These are phyloP conservation scores for Guadua angustifolia DNA, from an alignment of 176 grass and related monocot species.

Conservation along the genomic window DNA sequence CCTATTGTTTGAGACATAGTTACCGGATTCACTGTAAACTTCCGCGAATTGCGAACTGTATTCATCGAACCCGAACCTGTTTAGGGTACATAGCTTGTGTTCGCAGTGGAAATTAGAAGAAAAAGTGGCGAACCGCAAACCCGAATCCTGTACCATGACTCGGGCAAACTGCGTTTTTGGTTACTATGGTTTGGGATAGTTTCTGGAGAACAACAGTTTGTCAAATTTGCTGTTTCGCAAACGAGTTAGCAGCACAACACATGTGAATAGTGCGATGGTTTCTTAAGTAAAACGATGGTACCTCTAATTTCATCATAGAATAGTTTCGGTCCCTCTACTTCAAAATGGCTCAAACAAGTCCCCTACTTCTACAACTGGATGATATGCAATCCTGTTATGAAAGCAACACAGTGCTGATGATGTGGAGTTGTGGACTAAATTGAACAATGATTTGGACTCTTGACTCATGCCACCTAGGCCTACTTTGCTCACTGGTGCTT, in stretches of 20 bases:
- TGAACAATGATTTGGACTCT: neutral
- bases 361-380: neutral
- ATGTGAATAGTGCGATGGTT: neutral
- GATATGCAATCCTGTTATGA: neutral
- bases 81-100: no score
- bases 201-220: constrained; percentile 25
- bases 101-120: no score
- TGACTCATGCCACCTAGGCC: neutral
- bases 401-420: neutral
- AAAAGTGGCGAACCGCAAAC: no score
- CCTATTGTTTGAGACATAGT: neutral
- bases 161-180: no score
- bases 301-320: constrained; percentile 20
- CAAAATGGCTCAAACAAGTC: neutral
- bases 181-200: neutral
- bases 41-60: no score
- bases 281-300: constrained; percentile 5
- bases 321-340: neutral
- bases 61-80: no score
- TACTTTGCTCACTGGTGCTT: neutral
- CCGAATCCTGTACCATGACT: no score
- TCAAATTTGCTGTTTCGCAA: neutral
- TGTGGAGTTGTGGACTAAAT: no score
- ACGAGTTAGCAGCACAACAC: constrained; percentile 1
- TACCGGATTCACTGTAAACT: no score